Base-by-base conservation (phyloP, 2,329 filamentous ascomycete species). In the Colletotrichum tamarilloi region DNA sequence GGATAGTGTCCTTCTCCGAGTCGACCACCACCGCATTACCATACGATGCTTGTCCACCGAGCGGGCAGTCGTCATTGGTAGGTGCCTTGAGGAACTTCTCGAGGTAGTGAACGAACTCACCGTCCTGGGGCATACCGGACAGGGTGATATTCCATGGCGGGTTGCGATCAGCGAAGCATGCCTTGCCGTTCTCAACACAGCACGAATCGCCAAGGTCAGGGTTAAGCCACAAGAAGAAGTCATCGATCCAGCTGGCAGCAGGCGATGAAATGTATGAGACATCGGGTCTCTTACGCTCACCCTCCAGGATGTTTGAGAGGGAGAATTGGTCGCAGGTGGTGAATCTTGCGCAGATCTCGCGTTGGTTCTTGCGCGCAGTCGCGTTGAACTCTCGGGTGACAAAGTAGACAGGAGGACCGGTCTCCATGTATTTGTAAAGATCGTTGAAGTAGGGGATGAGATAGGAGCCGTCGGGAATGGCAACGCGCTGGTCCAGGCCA, bases 381-480 rank as follows among this genome's bases (percentile, higher is more conserved):
- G 92, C 88, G 77, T 98, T 97, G 57, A 97, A 87, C 62, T 93
- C 90, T 24, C 92, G 91, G 3, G 95, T 95, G 58, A 99, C 95
- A 81, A 99, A 99, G 82, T 98, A 99, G 8, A 99, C 95, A 0
- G 97, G 97, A 62, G 97, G 96, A 0, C 97, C 97, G 19, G 92
- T 92, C 74, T 95, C 94, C 77, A 98, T 93, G 81, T 99, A 99
- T 73, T 92, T 91, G 81, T 98, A 97, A 35, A 99, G 86, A 80
- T 99, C 97, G 79, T 98, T 95, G 84, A 99, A 99, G 82, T 98
- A 99, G 11, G 93, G 91, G 75, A 99, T 98, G 63, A 99, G 87
- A 81, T 99, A 99, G 1, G 96, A 98, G 78, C 94, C 95, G 76
- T 94, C 94, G 0, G 97, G 97, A 71, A 99, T 93, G 12, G 97